Percentiles rank a stretch among this genome's conserved stretches.
These are phyloP conservation scores for Echeveria elegans DNA, from an alignment of 164 flowering plant genomes.

Conservation along the genomic window DNA sequence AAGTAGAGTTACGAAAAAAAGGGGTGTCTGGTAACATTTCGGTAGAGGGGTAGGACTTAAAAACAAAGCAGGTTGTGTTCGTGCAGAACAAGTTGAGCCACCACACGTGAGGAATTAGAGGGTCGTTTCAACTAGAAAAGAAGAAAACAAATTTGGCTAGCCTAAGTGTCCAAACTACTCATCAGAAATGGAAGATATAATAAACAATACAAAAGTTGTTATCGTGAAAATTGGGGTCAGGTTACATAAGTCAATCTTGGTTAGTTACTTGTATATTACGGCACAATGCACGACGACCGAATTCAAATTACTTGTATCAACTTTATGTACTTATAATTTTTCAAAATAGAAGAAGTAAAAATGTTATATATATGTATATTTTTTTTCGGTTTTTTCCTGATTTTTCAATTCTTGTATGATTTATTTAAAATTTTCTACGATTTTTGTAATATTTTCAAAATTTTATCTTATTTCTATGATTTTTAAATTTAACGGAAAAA, in stretches of 20 bases:
- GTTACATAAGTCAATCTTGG: not conserved
- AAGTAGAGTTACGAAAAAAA: not conserved
- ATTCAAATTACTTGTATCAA: no score
- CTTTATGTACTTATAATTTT: no score
- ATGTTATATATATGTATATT: no score
- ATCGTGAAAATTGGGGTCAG: not conserved
- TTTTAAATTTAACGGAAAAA: no score
- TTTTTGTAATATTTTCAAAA: no score
- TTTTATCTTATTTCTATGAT: no score
- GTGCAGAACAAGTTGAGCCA: constrained; percentile 1
- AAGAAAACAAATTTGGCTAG: not conserved
- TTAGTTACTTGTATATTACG: not conserved
- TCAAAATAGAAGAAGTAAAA: no score
- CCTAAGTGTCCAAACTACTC: constrained; percentile 3
- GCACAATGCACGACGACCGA: not conserved
- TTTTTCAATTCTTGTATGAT: no score
- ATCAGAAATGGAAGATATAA: not conserved
- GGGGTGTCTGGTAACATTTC: not conserved
- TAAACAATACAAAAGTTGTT: not conserved
- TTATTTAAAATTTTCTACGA: no score
- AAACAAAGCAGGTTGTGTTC: constrained; percentile 3
- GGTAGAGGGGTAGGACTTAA: not conserved
- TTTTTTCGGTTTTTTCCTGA: no score
- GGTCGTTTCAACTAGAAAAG: constrained; percentile 2
- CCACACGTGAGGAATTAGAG: constrained; percentile 4